These are phyloP conservation scores for Aspergillus ochraceoroseus DNA, from an alignment of 2,329 filamentous ascomycete species.

Conservation along the genomic window DNA sequence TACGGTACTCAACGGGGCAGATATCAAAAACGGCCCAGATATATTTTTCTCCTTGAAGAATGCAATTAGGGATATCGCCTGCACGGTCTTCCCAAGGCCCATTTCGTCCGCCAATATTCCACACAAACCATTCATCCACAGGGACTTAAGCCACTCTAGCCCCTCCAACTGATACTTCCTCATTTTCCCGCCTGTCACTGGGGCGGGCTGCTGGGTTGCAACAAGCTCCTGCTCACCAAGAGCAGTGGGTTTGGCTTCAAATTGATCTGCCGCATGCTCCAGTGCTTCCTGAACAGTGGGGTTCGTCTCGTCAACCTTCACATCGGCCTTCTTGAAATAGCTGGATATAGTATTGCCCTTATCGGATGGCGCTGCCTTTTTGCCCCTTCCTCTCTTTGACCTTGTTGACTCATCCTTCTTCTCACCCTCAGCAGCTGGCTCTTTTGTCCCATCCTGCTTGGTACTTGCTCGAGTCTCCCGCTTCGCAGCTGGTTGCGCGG, in stretches of 20 bases:
- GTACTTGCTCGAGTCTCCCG: conserved; percentile 34
- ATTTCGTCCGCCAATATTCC: conserved; percentile 92
- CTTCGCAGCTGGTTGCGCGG: conserved; percentile 19
- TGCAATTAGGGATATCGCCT: conserved; percentile 82
- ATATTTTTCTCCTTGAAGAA: conserved; percentile 80
- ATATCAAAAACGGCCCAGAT: conserved; percentile 85
- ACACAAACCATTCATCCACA: conserved; percentile 86
- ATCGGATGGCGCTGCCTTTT: conserved; percentile 23
- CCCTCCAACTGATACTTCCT: conserved; percentile 91
- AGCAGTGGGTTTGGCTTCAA: conserved; percentile 55
- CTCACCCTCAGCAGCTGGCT: conserved; percentile 16
- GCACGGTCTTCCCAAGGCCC: conserved; percentile 88
- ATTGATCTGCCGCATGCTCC: conserved; percentile 55
- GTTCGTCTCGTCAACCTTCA: conserved; percentile 51
- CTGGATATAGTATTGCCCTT: conserved; percentile 50
- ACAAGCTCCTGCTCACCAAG: conserved; percentile 64
- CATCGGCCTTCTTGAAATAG: conserved; percentile 58
- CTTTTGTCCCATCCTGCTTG: conserved; percentile 20
- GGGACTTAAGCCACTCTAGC: conserved; percentile 78
- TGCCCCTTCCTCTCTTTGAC: conserved; percentile 28
- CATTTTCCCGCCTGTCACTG: conserved; percentile 85
- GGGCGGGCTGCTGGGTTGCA: conserved; percentile 78
- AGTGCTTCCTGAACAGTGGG: conserved; percentile 54
- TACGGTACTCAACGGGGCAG: conserved; percentile 83
- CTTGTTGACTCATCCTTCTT: conserved; percentile 19